Evolutionary conservation across 768 basidiomycete species (phyloP), one percentile per base, ranked within the genome.

Genomic region (Rhodotorula sphaerocarpa): DNA sequence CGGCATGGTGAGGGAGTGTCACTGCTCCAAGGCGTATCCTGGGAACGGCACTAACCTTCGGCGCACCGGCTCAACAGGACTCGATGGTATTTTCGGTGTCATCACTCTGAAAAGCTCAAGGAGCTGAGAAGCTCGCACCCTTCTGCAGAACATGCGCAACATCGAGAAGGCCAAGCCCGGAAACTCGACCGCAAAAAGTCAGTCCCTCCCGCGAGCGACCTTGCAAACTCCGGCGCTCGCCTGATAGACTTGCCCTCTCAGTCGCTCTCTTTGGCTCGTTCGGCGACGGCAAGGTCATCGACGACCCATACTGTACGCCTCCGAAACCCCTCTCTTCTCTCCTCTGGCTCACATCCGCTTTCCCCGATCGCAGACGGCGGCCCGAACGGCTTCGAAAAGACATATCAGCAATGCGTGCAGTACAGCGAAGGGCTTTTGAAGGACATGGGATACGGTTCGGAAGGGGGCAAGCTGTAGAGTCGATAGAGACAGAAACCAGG

Each of bases 191-290:
- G 86, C 87, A 0, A 78, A 80, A 47, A 53, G 66, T 51, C 18
- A 45, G 55, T 36, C 42, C n/a, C n/a, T 27, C 39, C 39, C 25
- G 14, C 6, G 23, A n/a, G n/a, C n/a, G n/a, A n/a, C n/a, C 18
- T 28, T 12, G 5, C 25, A 5, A 25, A 27, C 31, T 48, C 45
- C n/a, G 9, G 36, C 30, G 14, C 12, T 18, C 21, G 5, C 50
- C 14, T 34, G 16, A 10, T 39, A 36, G 9, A 27, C 50, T 44
- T 14, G 48, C 57, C 47, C 28, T 33, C 12, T 46, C 50, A 53
- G 80, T 90, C 34, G 79, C 79, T 11, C 79, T 91, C n/a, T 91
- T 86, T 83, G 88, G 87, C 23, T 85, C 86, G 9, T 88, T 85
- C 73, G 75, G 83, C 9, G 86, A 87, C 72, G 77, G 79, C 50